Evolutionary conservation across 1,284 basidiomycete species (phyloP).

Genomic region (Apiotrichum akiyoshidainum): DNA sequence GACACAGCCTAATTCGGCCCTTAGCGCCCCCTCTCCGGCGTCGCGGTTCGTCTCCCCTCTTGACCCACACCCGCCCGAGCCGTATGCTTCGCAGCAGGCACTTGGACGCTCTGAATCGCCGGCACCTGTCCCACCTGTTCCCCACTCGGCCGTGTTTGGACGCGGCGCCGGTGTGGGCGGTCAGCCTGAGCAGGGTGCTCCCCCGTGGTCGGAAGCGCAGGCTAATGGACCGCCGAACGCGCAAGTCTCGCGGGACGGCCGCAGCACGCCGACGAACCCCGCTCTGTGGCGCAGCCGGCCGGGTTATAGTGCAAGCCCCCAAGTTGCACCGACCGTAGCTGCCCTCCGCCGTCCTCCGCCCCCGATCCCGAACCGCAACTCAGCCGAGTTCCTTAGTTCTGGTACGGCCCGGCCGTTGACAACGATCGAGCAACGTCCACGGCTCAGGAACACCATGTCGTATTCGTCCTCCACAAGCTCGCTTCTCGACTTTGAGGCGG

Average conservation of each 20-base stretch:
- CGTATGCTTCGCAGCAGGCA: not conserved
- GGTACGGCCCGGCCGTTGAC: not conserved
- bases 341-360: not conserved
- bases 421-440: not conserved
- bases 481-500: not conserved
- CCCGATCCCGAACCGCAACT: not conserved
- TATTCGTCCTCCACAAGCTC: conserved; percentile 13
- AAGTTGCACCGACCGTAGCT: not conserved
- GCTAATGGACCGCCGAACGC: not conserved
- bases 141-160: too few species aligned
- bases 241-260: not conserved
- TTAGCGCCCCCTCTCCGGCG: not conserved
- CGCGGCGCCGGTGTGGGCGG: too few species aligned
- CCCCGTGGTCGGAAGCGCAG: not conserved
- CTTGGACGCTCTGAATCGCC: too few species aligned
- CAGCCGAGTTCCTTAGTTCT: not conserved
- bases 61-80: not conserved
- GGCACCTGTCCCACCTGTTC: too few species aligned
- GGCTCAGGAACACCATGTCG: not conserved
- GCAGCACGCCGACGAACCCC: not conserved
- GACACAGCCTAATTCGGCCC: not conserved
- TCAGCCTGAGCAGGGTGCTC: too few species aligned
- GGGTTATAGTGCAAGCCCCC: not conserved
- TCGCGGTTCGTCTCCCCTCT: conserved; percentile 1
- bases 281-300: not conserved